Conservation (phyloP, 1,284 basidiomycete species). For the Pyrrhoderma noxium region DNA sequence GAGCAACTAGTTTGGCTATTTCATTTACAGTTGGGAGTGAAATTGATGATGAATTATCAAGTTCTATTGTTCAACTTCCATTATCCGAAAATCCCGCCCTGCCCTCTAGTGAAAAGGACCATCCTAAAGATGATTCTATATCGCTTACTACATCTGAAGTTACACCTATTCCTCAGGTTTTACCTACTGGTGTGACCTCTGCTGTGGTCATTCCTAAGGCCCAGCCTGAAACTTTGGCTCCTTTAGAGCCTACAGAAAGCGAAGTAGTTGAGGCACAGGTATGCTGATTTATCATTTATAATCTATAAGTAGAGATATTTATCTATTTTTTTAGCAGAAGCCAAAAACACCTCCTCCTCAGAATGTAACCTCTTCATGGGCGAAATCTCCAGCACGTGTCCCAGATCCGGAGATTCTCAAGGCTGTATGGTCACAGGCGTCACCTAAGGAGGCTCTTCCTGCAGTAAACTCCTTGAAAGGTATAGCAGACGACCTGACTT, state of each 20-base stretch:
- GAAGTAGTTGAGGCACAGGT: conserved; percentile 9
- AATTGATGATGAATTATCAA: conserved; percentile 35
- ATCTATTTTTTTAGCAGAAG: not conserved
- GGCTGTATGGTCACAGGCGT: conserved; percentile 75
- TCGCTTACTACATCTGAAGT: not conserved
- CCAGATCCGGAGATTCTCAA: conserved; percentile 75
- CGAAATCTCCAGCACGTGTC: conserved; percentile 53
- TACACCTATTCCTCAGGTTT: not conserved
- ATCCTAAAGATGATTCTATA: not conserved
- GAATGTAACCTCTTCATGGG: conserved; percentile 38
- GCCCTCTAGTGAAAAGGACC: not conserved
- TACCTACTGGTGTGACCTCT: not conserved
- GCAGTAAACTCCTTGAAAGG: conserved; percentile 71
- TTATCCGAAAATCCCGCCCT: not conserved
- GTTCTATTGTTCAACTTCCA: not conserved
- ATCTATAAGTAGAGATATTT: conserved; percentile 12
- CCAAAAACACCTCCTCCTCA: conserved; percentile 17
- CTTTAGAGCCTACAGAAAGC: not conserved
- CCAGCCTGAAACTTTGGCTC: not conserved
- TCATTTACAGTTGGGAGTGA: conserved; percentile 75
- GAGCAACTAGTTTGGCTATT: conserved; percentile 34
- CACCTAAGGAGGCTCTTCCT: conserved; percentile 54
- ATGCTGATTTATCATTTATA: not conserved
- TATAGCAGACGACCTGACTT: conserved; percentile 69
- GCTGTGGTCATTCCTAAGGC: not conserved